Evolutionary conservation across 1,284 basidiomycete species (phyloP).

Genomic region (Earliella scabrosa): DNA sequence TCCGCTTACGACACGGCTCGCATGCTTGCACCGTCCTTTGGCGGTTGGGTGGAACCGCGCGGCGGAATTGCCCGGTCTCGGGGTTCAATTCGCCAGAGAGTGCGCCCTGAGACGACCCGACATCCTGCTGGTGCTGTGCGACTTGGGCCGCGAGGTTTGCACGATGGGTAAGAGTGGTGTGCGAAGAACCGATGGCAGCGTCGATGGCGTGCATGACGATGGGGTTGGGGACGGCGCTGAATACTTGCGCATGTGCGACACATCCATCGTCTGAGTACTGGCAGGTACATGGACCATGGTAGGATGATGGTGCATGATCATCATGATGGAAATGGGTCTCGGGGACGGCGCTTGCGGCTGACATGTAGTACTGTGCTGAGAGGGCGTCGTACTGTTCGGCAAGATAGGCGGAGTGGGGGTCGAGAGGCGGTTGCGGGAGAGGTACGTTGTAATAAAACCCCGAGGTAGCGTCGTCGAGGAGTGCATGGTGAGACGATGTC

Average conservation of each 20-base stretch:
- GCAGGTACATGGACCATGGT: conserved; percentile 12
- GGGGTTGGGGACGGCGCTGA: conserved; percentile 6
- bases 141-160: not conserved
- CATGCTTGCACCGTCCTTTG: conserved; percentile 49
- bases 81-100: conserved; percentile 63
- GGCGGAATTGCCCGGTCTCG: conserved; percentile 61
- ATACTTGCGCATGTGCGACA: not conserved
- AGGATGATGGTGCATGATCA: not conserved
- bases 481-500: conserved; percentile 6
- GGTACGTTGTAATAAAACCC: not conserved
- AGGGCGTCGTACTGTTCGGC: conserved; percentile 11
- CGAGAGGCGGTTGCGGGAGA: not conserved
- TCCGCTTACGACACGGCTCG: conserved; percentile 46
- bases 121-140: not conserved
- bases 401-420: conserved; percentile 5
- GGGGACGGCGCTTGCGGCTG: not conserved
- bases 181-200: conserved; percentile 20
- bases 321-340: not conserved
- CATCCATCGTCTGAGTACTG: not conserved
- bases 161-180: conserved; percentile 20
- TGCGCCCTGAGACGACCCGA: conserved; percentile 13
- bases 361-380: not conserved
- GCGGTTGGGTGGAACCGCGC: conserved; percentile 60
- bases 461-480: conserved; percentile 2
- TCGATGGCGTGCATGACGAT: conserved; percentile 15